phyloP scores from a whole-genome alignment of 495 filamentous ascomycete genomes.

The Talaromyces trachyspermus region DNA sequence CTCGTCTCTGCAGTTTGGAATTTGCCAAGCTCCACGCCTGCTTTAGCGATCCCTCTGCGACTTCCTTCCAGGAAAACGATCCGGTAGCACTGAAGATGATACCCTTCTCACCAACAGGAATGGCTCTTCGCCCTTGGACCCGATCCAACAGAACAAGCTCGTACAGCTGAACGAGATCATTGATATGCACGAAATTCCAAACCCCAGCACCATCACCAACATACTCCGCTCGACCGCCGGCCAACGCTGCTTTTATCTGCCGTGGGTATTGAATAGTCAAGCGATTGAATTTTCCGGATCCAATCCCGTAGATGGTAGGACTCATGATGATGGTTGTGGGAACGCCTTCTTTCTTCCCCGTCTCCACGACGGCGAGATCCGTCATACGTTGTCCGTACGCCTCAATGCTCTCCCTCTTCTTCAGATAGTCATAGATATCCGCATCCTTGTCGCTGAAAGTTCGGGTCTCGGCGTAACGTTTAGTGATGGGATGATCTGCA shows the following conservation, averaged over 20 bases:
- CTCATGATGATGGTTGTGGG: constrained; percentile 41
- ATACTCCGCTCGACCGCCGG: constrained; percentile 17
- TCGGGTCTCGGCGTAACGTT: constrained; percentile 18
- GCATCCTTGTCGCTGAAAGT: constrained; percentile 34
- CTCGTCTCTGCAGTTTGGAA: not conserved
- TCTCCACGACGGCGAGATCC: constrained; percentile 38
- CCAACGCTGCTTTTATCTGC: constrained; percentile 18
- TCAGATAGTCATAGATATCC: constrained; percentile 35
- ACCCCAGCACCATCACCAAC: constrained; percentile 33
- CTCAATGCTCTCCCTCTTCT: constrained; percentile 22
- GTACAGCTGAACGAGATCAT: constrained; percentile 38
- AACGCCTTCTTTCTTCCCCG: constrained; percentile 28
- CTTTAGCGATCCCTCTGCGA: not conserved
- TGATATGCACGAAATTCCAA: constrained; percentile 43
- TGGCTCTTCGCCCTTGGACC: constrained; percentile 13
- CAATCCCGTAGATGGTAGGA: constrained; percentile 41
- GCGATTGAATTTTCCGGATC: constrained; percentile 35
- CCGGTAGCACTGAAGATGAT: constrained; percentile 40
- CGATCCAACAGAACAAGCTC: constrained; percentile 12
- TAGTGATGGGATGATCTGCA: constrained; percentile 33
- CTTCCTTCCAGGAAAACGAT: constrained; percentile 1
- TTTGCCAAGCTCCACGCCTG: not conserved
- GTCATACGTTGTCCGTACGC: constrained; percentile 37
- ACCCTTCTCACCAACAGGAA: constrained; percentile 34
- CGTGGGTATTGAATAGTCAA: constrained; percentile 32